Percentiles rank a stretch among this genome's conserved stretches.
phyloP scores from a whole-genome alignment of 306 rosid species.

The Trifolium pratense region DNA sequence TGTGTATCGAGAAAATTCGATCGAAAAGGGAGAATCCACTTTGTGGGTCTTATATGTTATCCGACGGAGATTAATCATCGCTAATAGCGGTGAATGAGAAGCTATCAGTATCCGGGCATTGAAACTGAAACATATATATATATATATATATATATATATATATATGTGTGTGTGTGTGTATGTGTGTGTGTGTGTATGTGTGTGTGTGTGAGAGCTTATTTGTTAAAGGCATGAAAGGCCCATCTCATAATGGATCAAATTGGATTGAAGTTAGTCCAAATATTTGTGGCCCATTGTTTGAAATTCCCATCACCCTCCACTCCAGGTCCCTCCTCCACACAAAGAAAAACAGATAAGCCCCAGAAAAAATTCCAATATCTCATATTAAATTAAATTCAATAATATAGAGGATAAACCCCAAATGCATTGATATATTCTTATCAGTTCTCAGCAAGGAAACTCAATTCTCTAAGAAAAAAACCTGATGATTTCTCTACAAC shows the following conservation, averaged over 20 bases:
- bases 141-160: too few relatives aligned
- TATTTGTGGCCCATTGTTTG: conserved; percentile 4
- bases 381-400: not conserved
- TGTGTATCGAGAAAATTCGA: too few relatives aligned
- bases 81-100: too few relatives aligned
- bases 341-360: conserved; percentile 36
- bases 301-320: not conserved
- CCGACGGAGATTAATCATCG: not conserved
- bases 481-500: conserved; percentile 53
- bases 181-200: too few relatives aligned
- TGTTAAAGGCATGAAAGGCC: too few relatives aligned
- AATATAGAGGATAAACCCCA: not conserved
- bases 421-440: conserved; percentile 1
- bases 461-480: not conserved
- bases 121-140: too few relatives aligned
- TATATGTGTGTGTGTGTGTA: too few relatives aligned
- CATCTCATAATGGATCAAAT: not conserved
- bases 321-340: conserved; percentile 43
- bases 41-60: too few relatives aligned
- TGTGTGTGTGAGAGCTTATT: too few relatives aligned
- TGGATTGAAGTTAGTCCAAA: conserved; percentile 1
- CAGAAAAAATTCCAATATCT: not conserved
- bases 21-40: too few relatives aligned
- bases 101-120: too few relatives aligned
- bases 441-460: not conserved